Percentiles rank a stretch among this genome's conserved stretches.
Evolutionary conservation across 2,329 filamentous ascomycete genomes (phyloP).

Genomic region (Paraconiothyrium brasiliense): DNA sequence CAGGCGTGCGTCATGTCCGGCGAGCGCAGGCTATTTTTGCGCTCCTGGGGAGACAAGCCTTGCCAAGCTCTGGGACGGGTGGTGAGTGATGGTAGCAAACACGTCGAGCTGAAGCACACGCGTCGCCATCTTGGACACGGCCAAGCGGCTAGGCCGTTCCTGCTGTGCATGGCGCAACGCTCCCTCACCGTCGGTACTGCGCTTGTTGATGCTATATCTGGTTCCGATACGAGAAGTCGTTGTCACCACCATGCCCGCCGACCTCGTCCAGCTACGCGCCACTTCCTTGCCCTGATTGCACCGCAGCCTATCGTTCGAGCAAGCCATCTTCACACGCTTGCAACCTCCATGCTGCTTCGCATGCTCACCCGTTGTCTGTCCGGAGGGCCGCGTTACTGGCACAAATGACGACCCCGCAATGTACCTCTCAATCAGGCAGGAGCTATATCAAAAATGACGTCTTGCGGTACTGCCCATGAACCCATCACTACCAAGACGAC

Average conservation of each 20-base stretch:
- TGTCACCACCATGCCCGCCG: constrained; percentile 34
- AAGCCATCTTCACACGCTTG: constrained; percentile 21
- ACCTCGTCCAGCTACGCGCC: constrained; percentile 39
- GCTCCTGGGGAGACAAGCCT: constrained; percentile 35
- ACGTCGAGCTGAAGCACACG: constrained; percentile 28
- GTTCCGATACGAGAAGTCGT: constrained; percentile 32
- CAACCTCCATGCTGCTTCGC: constrained; percentile 23
- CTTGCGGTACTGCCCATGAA: constrained; percentile 12
- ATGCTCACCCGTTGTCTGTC: not conserved
- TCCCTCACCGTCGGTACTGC: constrained; percentile 27
- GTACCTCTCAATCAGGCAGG: constrained; percentile 33
- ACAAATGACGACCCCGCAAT: constrained; percentile 40
- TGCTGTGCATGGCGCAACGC: constrained; percentile 21
- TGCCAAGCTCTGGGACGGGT: constrained; percentile 31
- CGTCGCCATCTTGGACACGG: constrained; percentile 9
- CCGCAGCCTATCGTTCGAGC: constrained; percentile 39
- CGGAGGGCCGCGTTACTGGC: constrained; percentile 15
- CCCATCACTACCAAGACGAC: not conserved
- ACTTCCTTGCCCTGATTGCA: constrained; percentile 33
- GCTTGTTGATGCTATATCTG: constrained; percentile 36
- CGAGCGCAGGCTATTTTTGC: constrained; percentile 40
- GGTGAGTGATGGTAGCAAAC: no score
- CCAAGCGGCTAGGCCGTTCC: constrained; percentile 29
- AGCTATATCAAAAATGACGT: constrained; percentile 31
- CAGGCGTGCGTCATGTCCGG: constrained; percentile 27